Base-by-base conservation (phyloP, 495 filamentous ascomycete genomes). In the Lasiosphaeria miniovina region DNA sequence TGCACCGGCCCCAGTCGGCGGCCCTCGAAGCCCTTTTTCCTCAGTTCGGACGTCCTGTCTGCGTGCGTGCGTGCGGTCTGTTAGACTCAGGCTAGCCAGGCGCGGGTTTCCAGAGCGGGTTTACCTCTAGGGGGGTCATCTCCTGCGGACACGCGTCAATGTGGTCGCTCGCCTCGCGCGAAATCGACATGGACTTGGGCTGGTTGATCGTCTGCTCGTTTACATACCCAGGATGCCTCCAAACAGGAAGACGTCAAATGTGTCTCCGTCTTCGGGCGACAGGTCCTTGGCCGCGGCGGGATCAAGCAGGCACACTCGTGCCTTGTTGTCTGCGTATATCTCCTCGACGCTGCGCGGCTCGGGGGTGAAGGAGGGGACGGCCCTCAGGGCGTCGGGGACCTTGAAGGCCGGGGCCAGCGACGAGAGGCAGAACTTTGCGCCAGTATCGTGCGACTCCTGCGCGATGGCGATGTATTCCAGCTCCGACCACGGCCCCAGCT, bases 61-160 rank as follows among this genome's bases (percentile, higher is more conserved):
- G 52, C 43, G 11, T 15, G 14, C n/a, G 34, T 6, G 38, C 33
- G 24, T 24, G 24, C 24, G 24, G 24, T 24, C 24, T 24, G 54
- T 67, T 50, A 59, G 54, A 12, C 52, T 34, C 49, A 24, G 33
- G 43, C 11, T 1, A 46, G 15, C 5, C 15, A 46, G 43, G 12
- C 8, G 14, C 11, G 5, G 6, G 43, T 5, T 14, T 46, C 15
- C 15, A 5, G 11, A 46, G 43, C 15, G 15, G 12, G 3, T 81
- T 66, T 86, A 94, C 93, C 93, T 82, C 93, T 78, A 45, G 94
- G 94, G 54, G 94, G 94, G 69, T 98, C 91, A 75, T 98, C 94
- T 45, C 94, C 93, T 95, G 50, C 17, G 71, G 59, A 33, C 49
- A 33, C 36, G 11, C 11, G 36, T 46, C 24, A 49, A 45, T 15